Evolutionary conservation across 1,139 yeast species (phyloP).

Genomic region (Geotrichum histeridarum): DNA sequence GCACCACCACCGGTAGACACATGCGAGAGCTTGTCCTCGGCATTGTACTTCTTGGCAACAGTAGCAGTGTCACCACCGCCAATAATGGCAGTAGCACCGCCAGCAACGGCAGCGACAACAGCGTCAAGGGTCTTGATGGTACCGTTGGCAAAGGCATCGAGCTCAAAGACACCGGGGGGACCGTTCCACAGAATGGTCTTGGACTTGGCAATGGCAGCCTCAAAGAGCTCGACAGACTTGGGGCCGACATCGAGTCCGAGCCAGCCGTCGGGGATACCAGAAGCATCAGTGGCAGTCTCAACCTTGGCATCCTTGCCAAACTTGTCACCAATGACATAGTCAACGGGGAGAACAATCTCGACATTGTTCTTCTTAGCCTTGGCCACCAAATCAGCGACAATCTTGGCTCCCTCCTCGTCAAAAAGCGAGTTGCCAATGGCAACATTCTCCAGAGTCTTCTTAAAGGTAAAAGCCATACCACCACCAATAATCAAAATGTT

Average conservation of each 20-base stretch:
- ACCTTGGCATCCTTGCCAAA: slow-evolving; percentile 84
- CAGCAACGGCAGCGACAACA: slow-evolving; percentile 75
- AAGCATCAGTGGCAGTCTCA: slow-evolving; percentile 73
- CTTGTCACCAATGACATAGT: slow-evolving; percentile 89
- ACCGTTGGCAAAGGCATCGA: slow-evolving; percentile 82
- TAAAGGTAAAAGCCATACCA: slow-evolving; percentile 98
- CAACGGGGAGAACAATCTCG: slow-evolving; percentile 85
- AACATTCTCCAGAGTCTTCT: slow-evolving; percentile 80
- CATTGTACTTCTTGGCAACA: slow-evolving; percentile 95
- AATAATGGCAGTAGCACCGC: slow-evolving; percentile 89
- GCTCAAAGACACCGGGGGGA: slow-evolving; percentile 98
- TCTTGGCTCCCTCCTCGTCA: slow-evolving; percentile 90
- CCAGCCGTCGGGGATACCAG: slow-evolving; percentile 90
- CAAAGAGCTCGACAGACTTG: slow-evolving; percentile 70
- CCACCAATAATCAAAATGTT: slow-evolving; percentile 91
- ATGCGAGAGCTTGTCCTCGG: slow-evolving; percentile 88
- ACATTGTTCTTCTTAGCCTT: slow-evolving; percentile 95
- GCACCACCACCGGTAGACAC: slow-evolving; percentile 99
- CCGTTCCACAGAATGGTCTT: slow-evolving; percentile 99
- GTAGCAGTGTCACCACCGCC: slow-evolving; percentile 99
- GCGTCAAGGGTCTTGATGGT: slow-evolving; percentile 86
- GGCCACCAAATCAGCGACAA: slow-evolving; percentile 79
- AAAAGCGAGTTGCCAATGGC: slow-evolving; percentile 80
- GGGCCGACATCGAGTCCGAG: slow-evolving; percentile 95
- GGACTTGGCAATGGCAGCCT: slow-evolving; percentile 76